A percentile compares a stretch with the other conserved stretches of the same genome.
Conservation (phyloP, 2,329 filamentous ascomycete species). For the Magnaporthiopsis incrustans region DNA sequence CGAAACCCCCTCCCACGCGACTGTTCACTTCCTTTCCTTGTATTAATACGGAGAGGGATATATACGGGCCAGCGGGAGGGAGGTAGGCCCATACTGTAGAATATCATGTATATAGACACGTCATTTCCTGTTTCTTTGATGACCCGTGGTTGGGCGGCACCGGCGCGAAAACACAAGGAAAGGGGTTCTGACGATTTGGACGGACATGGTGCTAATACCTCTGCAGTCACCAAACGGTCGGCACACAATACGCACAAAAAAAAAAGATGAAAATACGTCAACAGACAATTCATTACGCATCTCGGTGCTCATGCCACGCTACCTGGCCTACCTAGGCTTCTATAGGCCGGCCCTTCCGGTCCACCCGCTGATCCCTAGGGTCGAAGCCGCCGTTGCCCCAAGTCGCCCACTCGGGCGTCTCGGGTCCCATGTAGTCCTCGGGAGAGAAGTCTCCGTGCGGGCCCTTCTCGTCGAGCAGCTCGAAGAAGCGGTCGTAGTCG, state of each 20-base stretch:
- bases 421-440: constrained; percentile 80
- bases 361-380: constrained; percentile 78
- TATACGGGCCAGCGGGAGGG: background rate
- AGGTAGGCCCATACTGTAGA: constrained; percentile 5
- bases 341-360: constrained; percentile 70
- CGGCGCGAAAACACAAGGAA: constrained; percentile 2
- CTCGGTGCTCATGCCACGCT: background rate
- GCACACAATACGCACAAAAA: background rate
- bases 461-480: constrained; percentile 63
- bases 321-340: constrained; percentile 21
- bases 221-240: background rate
- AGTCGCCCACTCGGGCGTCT: constrained; percentile 87
- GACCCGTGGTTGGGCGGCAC: background rate
- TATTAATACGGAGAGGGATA: constrained; percentile 3
- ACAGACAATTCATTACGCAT: background rate
- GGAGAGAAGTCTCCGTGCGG: constrained; percentile 65
- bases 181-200: constrained; percentile 3
- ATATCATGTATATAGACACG: constrained; percentile 7
- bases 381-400: constrained; percentile 96
- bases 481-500: constrained; percentile 83
- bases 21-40: background rate
- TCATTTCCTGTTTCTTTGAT: background rate
- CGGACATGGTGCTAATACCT: constrained; percentile 7
- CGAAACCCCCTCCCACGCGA: background rate
- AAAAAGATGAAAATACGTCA: background rate